Conservation (phyloP, 768 basidiomycete genomes). For the Scleroderma citrinum region DNA sequence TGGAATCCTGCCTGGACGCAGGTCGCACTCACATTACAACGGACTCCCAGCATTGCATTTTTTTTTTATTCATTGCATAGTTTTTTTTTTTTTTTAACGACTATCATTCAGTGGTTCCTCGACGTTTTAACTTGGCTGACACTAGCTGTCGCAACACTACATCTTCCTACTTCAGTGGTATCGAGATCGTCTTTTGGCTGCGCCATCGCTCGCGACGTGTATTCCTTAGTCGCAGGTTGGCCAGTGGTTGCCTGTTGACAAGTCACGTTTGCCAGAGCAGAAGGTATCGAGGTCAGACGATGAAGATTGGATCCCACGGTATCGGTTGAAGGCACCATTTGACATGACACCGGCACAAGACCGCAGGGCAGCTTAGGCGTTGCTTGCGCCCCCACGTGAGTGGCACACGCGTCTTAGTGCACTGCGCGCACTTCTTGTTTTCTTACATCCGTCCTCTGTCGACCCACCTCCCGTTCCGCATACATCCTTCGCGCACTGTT, state of each 20-base stretch:
- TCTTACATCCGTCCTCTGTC: slow-evolving; percentile 30
- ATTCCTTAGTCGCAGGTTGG: slow-evolving; percentile 26
- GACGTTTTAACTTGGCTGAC: slow-evolving; percentile 15
- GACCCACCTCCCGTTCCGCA: slow-evolving; percentile 41
- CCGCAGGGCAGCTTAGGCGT: slow-evolving; percentile 52
- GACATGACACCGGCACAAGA: slow-evolving; percentile 71
- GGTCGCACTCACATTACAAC: slow-evolving; percentile 47
- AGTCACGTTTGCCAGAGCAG: slow-evolving; percentile 17
- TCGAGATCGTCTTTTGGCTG: slow-evolving; percentile 43
- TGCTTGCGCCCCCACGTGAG: slow-evolving; percentile 44
- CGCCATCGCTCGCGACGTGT: slow-evolving; percentile 38
- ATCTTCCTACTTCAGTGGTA: slow-evolving; percentile 12
- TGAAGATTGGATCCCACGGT: slow-evolving; percentile 49
- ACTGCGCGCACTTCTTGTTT: slow-evolving; percentile 44
- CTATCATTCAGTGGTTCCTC: slow-evolving; percentile 22
- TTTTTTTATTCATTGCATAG: slow-evolving; percentile 32
- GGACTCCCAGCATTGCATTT: slow-evolving; percentile 35
- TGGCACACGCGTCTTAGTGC: slow-evolving; percentile 49
- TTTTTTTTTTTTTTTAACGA: slow-evolving; percentile 34
- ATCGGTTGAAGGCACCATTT: slow-evolving; percentile 43
- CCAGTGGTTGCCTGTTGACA: slow-evolving; percentile 35
- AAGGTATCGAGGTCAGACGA: slow-evolving; percentile 29
- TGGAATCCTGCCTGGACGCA: slow-evolving; percentile 54
- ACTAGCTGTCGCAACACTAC: slow-evolving; percentile 19
- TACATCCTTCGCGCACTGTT: slow-evolving; percentile 54